phyloP scores from a whole-genome alignment of 169 alveolate genomes.

The Plasmodium gonderi region DNA sequence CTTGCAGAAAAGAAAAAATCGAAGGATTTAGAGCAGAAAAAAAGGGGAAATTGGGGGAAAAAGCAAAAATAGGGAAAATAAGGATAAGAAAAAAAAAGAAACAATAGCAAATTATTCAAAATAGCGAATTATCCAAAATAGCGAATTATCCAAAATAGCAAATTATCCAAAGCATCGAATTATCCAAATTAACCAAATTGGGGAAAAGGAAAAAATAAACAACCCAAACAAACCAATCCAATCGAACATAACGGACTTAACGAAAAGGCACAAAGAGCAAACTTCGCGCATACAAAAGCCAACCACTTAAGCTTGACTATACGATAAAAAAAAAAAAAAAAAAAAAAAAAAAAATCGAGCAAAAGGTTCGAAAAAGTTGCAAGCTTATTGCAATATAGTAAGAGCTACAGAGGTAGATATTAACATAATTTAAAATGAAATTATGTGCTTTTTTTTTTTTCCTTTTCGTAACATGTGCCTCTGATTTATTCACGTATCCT shows the following conservation, averaged over 20 bases:
- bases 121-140: no score
- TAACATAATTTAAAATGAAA: not conserved
- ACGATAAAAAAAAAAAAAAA: not conserved
- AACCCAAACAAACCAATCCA: no score
- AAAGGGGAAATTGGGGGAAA: no score
- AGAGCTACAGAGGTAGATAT: not conserved
- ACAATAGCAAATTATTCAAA: not conserved
- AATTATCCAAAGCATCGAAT: not conserved
- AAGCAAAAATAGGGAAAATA: not conserved
- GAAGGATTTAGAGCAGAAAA: no score
- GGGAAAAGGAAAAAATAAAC: no score
- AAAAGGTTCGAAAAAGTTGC: not conserved
- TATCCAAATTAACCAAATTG: no score
- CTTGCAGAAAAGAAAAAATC: no score
- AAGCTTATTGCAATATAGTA: not conserved
- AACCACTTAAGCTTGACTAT: not conserved
- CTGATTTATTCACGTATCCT: not conserved
- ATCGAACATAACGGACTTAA: no score
- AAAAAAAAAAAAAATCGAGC: not conserved
- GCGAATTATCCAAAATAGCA: not conserved
- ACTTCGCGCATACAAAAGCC: no score
- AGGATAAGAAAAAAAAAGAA: not conserved
- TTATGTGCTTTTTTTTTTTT: not conserved
- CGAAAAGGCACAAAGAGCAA: no score
- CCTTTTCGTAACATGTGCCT: not conserved